These are phyloP conservation scores for Monosporascus cannonballus DNA, from an alignment of 2,329 filamentous ascomycete genomes.

Conservation along the genomic window DNA sequence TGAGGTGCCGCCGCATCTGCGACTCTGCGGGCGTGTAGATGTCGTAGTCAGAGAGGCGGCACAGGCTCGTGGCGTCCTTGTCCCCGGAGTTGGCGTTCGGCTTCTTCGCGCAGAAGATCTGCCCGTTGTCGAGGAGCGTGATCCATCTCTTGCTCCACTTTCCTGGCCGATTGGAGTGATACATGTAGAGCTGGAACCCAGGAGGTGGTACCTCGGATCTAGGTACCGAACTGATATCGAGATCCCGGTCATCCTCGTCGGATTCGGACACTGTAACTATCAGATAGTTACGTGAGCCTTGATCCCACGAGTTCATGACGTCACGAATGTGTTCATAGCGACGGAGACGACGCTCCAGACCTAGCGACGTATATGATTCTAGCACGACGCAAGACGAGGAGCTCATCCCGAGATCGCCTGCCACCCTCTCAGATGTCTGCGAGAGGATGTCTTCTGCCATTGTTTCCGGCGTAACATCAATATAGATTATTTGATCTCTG, in stretches of 20 bases:
- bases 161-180: slow-evolving; percentile 73
- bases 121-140: slow-evolving; percentile 67
- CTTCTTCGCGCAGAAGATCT: slow-evolving; percentile 67
- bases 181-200: slow-evolving; percentile 64
- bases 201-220: slow-evolving; percentile 50
- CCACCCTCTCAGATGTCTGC: slow-evolving; percentile 57
- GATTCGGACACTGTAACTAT: slow-evolving; percentile 57
- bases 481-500: slow-evolving; percentile 58
- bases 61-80: slow-evolving; percentile 66
- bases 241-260: slow-evolving; percentile 48
- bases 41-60: slow-evolving; percentile 87
- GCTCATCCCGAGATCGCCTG: slow-evolving; percentile 51
- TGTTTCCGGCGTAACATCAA: slow-evolving; percentile 71
- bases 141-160: slow-evolving; percentile 87
- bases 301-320: slow-evolving; percentile 89
- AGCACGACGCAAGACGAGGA: slow-evolving; percentile 63
- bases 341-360: slow-evolving; percentile 75
- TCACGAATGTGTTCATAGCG: slow-evolving; percentile 83
- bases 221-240: slow-evolving; percentile 61
- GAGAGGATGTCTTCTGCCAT: slow-evolving; percentile 67
- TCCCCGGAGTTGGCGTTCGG: slow-evolving; percentile 48
- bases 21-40: slow-evolving; percentile 72
- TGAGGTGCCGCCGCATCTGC: slow-evolving; percentile 64
- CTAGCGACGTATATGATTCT: slow-evolving; percentile 69
- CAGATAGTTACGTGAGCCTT: slow-evolving; percentile 70